Evolutionary conservation across 2,329 filamentous ascomycete species (phyloP), one percentile per base, ranked within the genome.

Genomic region (Drechslerella dactyloides): DNA sequence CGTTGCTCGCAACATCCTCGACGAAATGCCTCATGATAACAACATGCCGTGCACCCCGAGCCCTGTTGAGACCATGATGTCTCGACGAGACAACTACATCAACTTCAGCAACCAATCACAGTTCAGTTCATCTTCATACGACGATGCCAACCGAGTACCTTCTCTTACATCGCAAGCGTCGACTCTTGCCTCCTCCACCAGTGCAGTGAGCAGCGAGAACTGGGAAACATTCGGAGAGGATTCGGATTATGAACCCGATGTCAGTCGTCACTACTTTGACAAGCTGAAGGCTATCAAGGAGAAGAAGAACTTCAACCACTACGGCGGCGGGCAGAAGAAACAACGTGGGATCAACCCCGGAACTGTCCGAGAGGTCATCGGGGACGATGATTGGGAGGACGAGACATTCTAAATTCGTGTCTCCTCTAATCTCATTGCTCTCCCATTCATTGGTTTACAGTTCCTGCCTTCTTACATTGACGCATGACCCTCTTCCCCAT

Each of bases 171-270:
- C 68, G 11, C 68, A 72, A 61, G 68, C 68, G 27, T 72, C 68
- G 13, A 72, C 68, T 19, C 42, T 65, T 13, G 68, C 74, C 21
- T 74, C 74, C 24, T 57, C 65, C 24, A 56, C 57, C 27, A 72
- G 72, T 42, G 66, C 65, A 10, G 73, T 73, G 30, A 74, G 75
- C 51, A 77, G 75, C 30, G 75, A 77, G 53, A 77, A 77, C 42
- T 77, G 76, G 76, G 75, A 77, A 69, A 77, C 76, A 8, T 76
- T 73, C 53, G 75, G 74, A 35, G 76, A 68, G 13, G 75, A 74
- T 44, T 74, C 74, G 35, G 72, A 73, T 46, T 66, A 74, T 30
- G 75, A 76, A 53, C 51, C 50, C 27, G 60, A 68, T 55, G 58
- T 73, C 56, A 68, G 63, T 54, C 53, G 35, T 30, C 68, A 72